phyloP scores from a whole-genome alignment of 306 rosid species.

The Vigna angularis region DNA sequence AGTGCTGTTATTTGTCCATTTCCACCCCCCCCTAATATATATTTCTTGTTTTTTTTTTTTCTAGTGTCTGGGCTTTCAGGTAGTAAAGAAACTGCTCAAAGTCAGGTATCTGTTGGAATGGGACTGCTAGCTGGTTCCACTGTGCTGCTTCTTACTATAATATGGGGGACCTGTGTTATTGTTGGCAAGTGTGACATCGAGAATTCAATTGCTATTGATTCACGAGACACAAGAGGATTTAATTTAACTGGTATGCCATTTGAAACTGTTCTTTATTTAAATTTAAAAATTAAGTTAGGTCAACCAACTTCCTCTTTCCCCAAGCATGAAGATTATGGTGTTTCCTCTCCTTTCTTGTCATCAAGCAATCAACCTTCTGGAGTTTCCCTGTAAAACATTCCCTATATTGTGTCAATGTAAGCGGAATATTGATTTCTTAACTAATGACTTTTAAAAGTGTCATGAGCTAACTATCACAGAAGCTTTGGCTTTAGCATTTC shows the following conservation, averaged over 20 bases:
- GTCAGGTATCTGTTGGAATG: constrained; percentile 82
- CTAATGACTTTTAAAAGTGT: neutral
- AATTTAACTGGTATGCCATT: constrained; percentile 60
- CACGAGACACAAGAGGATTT: constrained; percentile 59
- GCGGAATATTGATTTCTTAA: constrained; percentile 11
- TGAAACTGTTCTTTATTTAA: constrained; percentile 20
- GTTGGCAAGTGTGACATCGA: constrained; percentile 79
- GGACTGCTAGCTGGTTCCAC: constrained; percentile 83
- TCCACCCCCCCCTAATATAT: neutral
- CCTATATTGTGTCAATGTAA: neutral
- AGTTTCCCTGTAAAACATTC: neutral
- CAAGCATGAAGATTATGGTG: neutral
- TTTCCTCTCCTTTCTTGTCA: constrained; percentile 5
- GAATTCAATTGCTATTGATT: constrained; percentile 62
- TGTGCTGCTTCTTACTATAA: constrained; percentile 71
- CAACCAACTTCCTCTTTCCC: neutral
- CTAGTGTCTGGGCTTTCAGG: constrained; percentile 80
- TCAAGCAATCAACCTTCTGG: constrained; percentile 26
- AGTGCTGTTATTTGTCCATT: constrained; percentile 5
- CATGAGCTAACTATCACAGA: neutral
- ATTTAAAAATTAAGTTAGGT: neutral
- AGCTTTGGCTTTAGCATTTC: constrained; percentile 2
- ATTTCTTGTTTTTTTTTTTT: constrained; percentile 15
- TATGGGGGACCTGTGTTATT: constrained; percentile 74
- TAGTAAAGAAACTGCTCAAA: constrained; percentile 65